These are phyloP conservation scores for Streptanthus diversifolius DNA, from an alignment of 345 rosid genomes.

Conservation along the genomic window DNA sequence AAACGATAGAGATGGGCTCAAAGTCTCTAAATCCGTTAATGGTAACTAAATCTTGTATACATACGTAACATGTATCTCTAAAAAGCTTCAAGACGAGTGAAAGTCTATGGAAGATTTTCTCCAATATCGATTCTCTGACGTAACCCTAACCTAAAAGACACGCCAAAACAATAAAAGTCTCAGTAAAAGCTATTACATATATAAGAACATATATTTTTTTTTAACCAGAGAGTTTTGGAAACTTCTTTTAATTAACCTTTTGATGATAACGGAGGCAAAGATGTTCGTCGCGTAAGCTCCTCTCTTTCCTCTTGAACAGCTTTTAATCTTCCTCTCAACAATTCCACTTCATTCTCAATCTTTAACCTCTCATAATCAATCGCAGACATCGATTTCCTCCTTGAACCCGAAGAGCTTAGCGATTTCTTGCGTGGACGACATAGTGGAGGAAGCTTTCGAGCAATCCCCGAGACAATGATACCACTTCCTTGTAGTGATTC, in stretches of 20 bases:
- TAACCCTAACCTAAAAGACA: conserved; percentile 48
- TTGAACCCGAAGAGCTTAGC: conserved; percentile 27
- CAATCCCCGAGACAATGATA: conserved; percentile 39
- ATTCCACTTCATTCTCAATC: conserved; percentile 66
- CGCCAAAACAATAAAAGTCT: background rate
- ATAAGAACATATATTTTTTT: background rate
- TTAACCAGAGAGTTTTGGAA: background rate
- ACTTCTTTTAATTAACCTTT: conserved; percentile 44
- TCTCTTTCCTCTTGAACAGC: conserved; percentile 57
- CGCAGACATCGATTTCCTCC: conserved; percentile 74
- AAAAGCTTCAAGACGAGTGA: conserved; percentile 23
- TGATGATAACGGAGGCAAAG: conserved; percentile 50
- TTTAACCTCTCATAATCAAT: conserved; percentile 68
- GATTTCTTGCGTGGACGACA: conserved; percentile 35
- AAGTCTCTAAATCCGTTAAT: background rate
- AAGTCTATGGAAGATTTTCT: conserved; percentile 45
- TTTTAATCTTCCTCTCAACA: conserved; percentile 60
- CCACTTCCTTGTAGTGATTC: conserved; percentile 25
- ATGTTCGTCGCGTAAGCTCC: conserved; percentile 51
- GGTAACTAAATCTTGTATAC: background rate
- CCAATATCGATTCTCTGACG: conserved; percentile 43
- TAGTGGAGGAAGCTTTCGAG: conserved; percentile 40
- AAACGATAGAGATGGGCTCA: background rate
- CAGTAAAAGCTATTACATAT: background rate
- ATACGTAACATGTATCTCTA: background rate